Evolutionary conservation across 2,329 filamentous ascomycete species (phyloP).

Genomic region (Colletotrichum cereale): DNA sequence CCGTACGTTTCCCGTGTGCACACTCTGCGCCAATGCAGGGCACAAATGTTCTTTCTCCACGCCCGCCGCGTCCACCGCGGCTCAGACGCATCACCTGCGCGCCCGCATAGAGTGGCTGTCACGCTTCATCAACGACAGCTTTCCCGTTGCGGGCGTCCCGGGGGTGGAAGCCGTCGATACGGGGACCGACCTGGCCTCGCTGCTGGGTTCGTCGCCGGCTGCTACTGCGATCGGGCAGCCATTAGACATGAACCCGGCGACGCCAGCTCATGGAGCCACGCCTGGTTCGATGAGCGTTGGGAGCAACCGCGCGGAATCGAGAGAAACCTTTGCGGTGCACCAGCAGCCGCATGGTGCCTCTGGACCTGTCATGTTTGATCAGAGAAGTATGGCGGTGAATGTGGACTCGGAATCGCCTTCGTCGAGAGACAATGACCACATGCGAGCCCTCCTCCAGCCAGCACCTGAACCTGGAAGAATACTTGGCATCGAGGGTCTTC

Average conservation of each 20-base stretch:
- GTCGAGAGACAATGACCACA: constrained; percentile 23
- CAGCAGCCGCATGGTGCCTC: constrained; percentile 14
- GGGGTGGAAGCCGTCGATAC: constrained; percentile 54
- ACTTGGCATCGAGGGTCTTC: constrained; percentile 29
- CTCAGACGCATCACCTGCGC: constrained; percentile 53
- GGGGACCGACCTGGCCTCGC: constrained; percentile 47
- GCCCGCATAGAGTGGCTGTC: constrained; percentile 57
- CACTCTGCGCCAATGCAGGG: constrained; percentile 54
- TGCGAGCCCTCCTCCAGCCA: constrained; percentile 32
- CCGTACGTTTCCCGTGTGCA: constrained; percentile 55
- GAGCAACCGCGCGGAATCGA: constrained; percentile 22
- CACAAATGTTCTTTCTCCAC: constrained; percentile 54
- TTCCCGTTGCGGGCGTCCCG: constrained; percentile 44
- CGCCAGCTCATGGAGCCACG: constrained; percentile 30
- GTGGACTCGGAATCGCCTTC: constrained; percentile 26
- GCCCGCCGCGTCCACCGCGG: constrained; percentile 47
- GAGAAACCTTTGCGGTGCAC: constrained; percentile 9
- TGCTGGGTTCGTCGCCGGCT: constrained; percentile 32
- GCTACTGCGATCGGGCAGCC: constrained; percentile 3
- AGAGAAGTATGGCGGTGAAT: constrained; percentile 26
- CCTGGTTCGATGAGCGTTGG: constrained; percentile 29
- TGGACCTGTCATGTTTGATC: constrained; percentile 11
- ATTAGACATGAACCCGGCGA: constrained; percentile 18
- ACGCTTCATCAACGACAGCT: constrained; percentile 51
- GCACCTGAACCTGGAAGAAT: constrained; percentile 27